Base-by-base conservation (phyloP, 805 yeast genomes). In the Candida fluviatilis region DNA sequence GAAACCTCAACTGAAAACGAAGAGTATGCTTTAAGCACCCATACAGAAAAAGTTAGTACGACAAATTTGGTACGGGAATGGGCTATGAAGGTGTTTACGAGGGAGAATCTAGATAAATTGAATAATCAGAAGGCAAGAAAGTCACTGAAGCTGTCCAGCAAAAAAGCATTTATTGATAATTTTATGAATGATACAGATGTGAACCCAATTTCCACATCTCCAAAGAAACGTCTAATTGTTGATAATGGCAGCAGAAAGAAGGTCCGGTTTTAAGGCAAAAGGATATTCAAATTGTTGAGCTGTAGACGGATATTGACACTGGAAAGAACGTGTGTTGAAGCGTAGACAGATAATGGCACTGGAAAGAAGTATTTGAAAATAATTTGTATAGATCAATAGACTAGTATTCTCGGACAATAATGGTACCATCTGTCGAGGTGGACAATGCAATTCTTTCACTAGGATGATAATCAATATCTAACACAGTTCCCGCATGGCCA, bases 401-500 rank as follows among this genome's bases (percentile, higher is more conserved):
- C n/a, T 50, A 55, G 6, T 57, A 26, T 39, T 65, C 67, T 45
- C 82, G 60, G 4, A 80, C 56, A 5, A 82, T 69, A 4, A 82
- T 49, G 3, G 72, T 62, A 0, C 83, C 80, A 52, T 81, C 89
- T 4, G 65, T 60, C 3, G 84, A 76, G 3, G 78, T 58, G 13
- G 81, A 68, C 2, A 73, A 54, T 7, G 80, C 26, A 11, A 71
- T 58, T 0, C 60, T 61, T 11, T 54, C 53, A 2, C 47, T 45
- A 5, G 80, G 78, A 47, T 74, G 76, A 45, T 67, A 73, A 48
- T 75, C 80, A 5, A 82, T 73, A 54, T 78, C 88, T 18, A 80
- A 56, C 0, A 80, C 84, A 0, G 80, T 58, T 0, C 88, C 84
- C 4, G 51, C 46, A 50, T 85, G 90, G 2, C 89, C 90, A 3